Evolutionary conservation across 352 stramenopile species (phyloP), one percentile per base, ranked within the genome.

Genomic region (Phytophthora constricta): DNA sequence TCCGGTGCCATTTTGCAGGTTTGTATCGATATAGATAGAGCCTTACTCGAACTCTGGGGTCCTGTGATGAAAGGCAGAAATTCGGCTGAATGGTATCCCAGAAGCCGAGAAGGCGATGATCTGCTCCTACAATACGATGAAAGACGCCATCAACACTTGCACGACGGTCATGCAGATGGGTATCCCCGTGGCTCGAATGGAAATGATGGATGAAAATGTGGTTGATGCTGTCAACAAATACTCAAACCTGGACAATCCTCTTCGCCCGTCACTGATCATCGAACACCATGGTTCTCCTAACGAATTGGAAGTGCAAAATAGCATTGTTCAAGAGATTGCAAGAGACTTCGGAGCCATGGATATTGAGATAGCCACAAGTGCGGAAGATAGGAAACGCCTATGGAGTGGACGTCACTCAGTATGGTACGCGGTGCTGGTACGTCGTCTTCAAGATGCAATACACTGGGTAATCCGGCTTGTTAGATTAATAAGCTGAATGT

Each of bases 261-360:
- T 93, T 45, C 82, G 76, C 9, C 96, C 96, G 19, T 97, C 86
- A 13, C 64, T 99, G 3, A 98, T 99, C 62, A 90, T 99, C 26
- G 96, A 99, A 74, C 91, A 99, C 65, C 81, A 93, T 52, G 94
- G 91, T 5, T 77, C 81, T 14, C 41, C 57, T 7, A 72, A 51
- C 11, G 85, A 91, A 65, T 63, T 98, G 10, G 74, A 88, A 19
- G 89, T 97, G 63, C 90, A 98, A 67, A 89, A 91, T 22, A 65
- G 68, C 20, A 58, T 90, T 16, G 86, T 97, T 16, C 68, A 92
- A 62, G 81, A 83, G 10, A 92, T 98, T 41, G 91, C 81, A 11
- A 69, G 68, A 16, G 87, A 97, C 16, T 97, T 88, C 62, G 77
- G 80, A 41, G 90, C 77, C 19, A 79, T 77, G 28, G 80, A 89